Evolutionary conservation across 805 yeast genomes (phyloP).

Genomic region (Cyberlindnera euphorbiiphila): DNA sequence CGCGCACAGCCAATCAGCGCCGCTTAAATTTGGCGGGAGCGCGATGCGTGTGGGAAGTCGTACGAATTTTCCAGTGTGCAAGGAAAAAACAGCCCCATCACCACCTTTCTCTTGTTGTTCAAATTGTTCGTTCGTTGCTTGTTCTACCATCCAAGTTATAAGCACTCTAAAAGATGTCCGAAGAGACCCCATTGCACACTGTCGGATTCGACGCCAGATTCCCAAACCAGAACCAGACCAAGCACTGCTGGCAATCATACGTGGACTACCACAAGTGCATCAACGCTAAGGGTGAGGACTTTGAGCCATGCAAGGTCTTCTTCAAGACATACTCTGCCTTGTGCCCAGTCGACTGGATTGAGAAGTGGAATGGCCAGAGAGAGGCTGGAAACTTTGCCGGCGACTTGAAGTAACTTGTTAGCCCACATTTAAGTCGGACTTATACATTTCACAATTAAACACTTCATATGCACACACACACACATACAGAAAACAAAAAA

Average conservation of each 20-base stretch:
- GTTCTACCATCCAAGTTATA: too few relatives aligned
- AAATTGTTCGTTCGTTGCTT: too few relatives aligned
- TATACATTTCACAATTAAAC: background rate
- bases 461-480: background rate
- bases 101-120: too few relatives aligned
- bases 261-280: slow-evolving; percentile 98
- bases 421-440: background rate
- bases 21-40: slow-evolving; percentile 8
- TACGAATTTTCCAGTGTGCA: slow-evolving; percentile 11
- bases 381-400: slow-evolving; percentile 54
- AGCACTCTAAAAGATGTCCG: slow-evolving; percentile 29
- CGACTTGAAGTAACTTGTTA: slow-evolving; percentile 33
- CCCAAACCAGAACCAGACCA: slow-evolving; percentile 97
- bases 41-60: slow-evolving; percentile 1
- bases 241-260: slow-evolving; percentile 97
- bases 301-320: slow-evolving; percentile 95
- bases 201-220: slow-evolving; percentile 88
- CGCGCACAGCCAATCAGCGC: slow-evolving; percentile 18
- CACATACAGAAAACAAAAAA: background rate
- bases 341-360: slow-evolving; percentile 83
- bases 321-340: slow-evolving; percentile 84
- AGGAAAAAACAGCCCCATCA: too few relatives aligned
- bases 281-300: slow-evolving; percentile 95
- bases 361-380: slow-evolving; percentile 87
- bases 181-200: slow-evolving; percentile 47